Base-by-base conservation (phyloP, 768 basidiomycete genomes). In the Tulasnella sp. region DNA sequence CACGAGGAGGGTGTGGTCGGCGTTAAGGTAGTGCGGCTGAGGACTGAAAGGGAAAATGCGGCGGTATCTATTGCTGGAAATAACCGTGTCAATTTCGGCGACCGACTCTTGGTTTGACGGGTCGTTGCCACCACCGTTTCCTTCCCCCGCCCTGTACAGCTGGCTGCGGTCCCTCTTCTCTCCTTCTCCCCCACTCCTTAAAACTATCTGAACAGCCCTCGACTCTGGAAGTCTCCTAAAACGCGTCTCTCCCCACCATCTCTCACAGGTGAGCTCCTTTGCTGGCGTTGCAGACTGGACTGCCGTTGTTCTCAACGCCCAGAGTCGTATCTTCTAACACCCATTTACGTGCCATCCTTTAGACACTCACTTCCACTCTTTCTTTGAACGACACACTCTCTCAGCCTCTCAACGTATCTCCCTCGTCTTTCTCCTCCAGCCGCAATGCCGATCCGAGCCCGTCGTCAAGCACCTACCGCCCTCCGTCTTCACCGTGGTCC, bases 401-500 rank as follows among this genome's bases (percentile, higher is more conserved):
- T 64, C 58, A 64, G 58, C 31, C 58, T 31, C 29, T 15, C 37
- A n/a, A 22, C 68, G 5, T 69, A 2, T 69, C 34, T 69, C 68
- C 4, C 36, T 34, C 36, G 68, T 37, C 36, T 70, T 36, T 70
- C n/a, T 38, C 68, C 14, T 70, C 38, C 68, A n/a, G 37, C 36
- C 36, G 8, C 68, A n/a, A 37, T 70, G 37, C 40, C 36, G 12
- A 39, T 70, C 40, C 36, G 36, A 42, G 37, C 75, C 40, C 75
- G 75, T 49, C 39, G 75, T 38, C 17, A n/a, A 38, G 75, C 75
- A 42, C 75, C 75, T 40, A 68, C 75, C 42, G 75, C 75, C 25
- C 75, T 76, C 42, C 75, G 75, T 8, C 67, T 76, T 29, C 75
- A 70, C 49, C 37, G 34, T 15, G 75, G 75, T n/a, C 75, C 75